Evolutionary conservation across 2,329 filamentous ascomycete genomes (phyloP), one percentile per base, ranked within the genome.

Genomic region (Curvularia spicifera): DNA sequence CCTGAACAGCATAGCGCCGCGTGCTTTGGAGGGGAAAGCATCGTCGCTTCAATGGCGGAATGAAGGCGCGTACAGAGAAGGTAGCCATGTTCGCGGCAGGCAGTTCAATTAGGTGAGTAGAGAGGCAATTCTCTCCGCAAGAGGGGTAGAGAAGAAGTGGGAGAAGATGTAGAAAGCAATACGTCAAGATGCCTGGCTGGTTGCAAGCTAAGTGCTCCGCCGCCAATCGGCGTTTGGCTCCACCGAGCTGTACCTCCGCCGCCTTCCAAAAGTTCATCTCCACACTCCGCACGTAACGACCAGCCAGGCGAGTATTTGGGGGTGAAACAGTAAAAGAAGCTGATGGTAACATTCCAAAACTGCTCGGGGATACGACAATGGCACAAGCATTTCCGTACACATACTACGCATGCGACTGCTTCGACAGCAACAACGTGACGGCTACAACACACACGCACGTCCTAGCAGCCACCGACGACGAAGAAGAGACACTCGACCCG

Each of bases 401-500:
- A 29, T 86, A 85, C 71, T 87, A 89, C 73, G 85, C 85, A 18
- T 89, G 87, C 73, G 84, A 86, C 50, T 89, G 87, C 76, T 84
- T 81, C 65, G 82, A 85, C 59, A 77, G 76, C 52, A 78, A 80
- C 72, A 76, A 61, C 61, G 44, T 64, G 13, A 51, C 61, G 22
- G 49, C 67, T 12, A 53, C 69, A n/a, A 73, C 74, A 52, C 72
- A 71, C 61, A 63, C 71, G 68, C 70, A 71, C 53, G 60, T 69
- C 51, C 69, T 69, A 22, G 69, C 72, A 53, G 66, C 57, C 47
- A 80, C 85, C 28, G 88, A 91, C 50, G 88, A 91, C 58, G 89
- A 92, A 64, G 91, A 91, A 57, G 83, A 85, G 61, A 89, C 91
- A 4, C 97, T 99, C 76, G 91, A 99, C 74, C 93, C 95, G 2